Evolutionary conservation across 805 yeast genomes (phyloP), one percentile per base, ranked within the genome.

Genomic region (Wickerhamiella occidentalis): DNA sequence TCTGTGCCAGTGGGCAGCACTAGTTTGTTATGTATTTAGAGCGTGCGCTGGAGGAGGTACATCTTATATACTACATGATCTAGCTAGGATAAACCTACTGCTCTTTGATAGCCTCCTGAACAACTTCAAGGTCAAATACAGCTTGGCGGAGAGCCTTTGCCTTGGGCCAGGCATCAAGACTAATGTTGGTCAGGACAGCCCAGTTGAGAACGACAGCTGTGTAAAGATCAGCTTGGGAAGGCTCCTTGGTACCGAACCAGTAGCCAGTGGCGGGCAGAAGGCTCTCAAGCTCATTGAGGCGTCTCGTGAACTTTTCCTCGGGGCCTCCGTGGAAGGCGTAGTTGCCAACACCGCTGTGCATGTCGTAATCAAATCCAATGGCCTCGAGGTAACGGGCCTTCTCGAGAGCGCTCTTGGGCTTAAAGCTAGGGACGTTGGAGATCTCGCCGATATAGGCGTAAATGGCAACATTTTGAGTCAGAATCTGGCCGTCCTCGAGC

Each of bases 101-200:
- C 47, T 51, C 54, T 49, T 52, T 40, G 36, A 45, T 42, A 36
- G 52, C 52, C 48, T 49, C 40, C 45, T 36, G 18, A 15, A 36
- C 35, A 21, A 37, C 36, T 13, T 47, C 45, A 9, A 22, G 41
- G 18, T 42, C 28, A 13, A 33, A 46, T 11, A 52, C 47, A 29
- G 43, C 41, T 46, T 52, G 25, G 28, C 41, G 35, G 22, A 50
- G 49, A 19, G 33, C 41, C 13, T 19, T 22, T 22, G 35, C 40
- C 23, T 38, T 35, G 42, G 45, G 40, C 46, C 45, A 52, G 8
- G 28, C 38, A n/a, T 35, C 19, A 22, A 49, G 11, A 46, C 42
- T 50, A 11, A 30, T 8, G 19, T 37, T 21, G 15, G 12, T 18
- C 13, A 15, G 11, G n/a, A 15, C 9, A 17, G 41, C 40, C 55